Evolutionary conservation across 2,329 filamentous ascomycete genomes (phyloP).

Genomic region (Aspergillus jensenii): DNA sequence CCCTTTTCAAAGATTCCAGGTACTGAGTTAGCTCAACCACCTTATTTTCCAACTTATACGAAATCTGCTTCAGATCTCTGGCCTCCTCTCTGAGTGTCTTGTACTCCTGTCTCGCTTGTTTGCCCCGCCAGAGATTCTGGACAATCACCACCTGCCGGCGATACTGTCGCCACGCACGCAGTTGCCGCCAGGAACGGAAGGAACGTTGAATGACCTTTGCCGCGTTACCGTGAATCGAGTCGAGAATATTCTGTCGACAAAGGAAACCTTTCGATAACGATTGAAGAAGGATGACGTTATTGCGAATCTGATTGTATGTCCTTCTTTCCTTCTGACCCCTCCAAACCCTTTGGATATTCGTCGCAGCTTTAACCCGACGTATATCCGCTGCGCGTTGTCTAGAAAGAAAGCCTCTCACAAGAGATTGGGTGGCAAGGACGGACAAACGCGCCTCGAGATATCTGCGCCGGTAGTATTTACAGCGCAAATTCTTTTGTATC

Average conservation of each 20-base stretch:
- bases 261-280: conserved; percentile 89
- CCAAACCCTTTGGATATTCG: conserved; percentile 94
- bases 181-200: conserved; percentile 78
- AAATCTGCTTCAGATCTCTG: conserved; percentile 97
- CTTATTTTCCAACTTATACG: conserved; percentile 99
- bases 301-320: conserved; percentile 72
- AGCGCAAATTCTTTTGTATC: conserved; percentile 97
- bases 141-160: conserved; percentile 85
- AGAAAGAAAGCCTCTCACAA: conserved; percentile 74
- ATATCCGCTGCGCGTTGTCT: conserved; percentile 76
- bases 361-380: conserved; percentile 81
- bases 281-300: conserved; percentile 84
- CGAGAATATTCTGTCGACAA: conserved; percentile 85
- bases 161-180: conserved; percentile 82
- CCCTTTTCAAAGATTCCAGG: conserved; percentile 84
- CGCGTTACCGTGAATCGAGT: conserved; percentile 89
- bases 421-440: conserved; percentile 76
- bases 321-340: conserved; percentile 87
- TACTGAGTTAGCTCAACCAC: conserved; percentile 96
- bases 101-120: conserved; percentile 75
- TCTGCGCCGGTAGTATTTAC: conserved; percentile 90
- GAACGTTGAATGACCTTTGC: conserved; percentile 85
- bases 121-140: conserved; percentile 91
- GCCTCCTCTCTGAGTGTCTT: conserved; percentile 92
- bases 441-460: conserved; percentile 84